Conservation (phyloP, 2,329 filamentous ascomycete genomes). For the Bipolaris sorokiniana region DNA sequence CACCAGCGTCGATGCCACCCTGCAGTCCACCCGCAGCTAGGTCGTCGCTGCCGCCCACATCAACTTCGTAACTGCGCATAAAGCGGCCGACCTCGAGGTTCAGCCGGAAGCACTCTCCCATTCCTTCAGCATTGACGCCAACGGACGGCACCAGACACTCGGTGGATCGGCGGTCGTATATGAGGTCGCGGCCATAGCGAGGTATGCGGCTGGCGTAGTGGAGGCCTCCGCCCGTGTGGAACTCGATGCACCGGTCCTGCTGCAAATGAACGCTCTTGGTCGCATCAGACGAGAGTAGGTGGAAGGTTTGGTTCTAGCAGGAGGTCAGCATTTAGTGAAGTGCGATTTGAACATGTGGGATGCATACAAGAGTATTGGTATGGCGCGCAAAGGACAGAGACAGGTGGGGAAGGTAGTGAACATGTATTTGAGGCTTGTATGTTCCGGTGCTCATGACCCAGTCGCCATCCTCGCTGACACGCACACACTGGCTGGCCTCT, state of each 20-base stretch:
- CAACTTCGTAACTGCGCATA: constrained; percentile 91
- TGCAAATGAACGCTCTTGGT: constrained; percentile 94
- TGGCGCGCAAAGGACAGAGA: constrained; percentile 94
- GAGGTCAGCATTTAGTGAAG: neutral
- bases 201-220: constrained; percentile 91
- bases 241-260: constrained; percentile 86
- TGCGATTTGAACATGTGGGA: neutral
- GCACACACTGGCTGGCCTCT: constrained; percentile 88
- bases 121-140: constrained; percentile 82
- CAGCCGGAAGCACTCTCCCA: constrained; percentile 89
- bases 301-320: constrained; percentile 79
- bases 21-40: constrained; percentile 72
- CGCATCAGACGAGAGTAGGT: constrained; percentile 87
- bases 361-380: constrained; percentile 71
- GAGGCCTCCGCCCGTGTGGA: constrained; percentile 86
- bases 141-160: constrained; percentile 89
- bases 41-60: constrained; percentile 84
- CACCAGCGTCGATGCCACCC: constrained; percentile 82
- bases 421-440: constrained; percentile 77
- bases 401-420: constrained; percentile 91
- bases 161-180: constrained; percentile 80
- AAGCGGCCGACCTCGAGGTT: constrained; percentile 92
- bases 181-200: constrained; percentile 86
- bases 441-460: constrained; percentile 63
- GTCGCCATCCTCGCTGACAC: constrained; percentile 91